These are phyloP conservation scores for Waltergamsia citrina DNA, from an alignment of 2,329 filamentous ascomycete species.

Conservation along the genomic window DNA sequence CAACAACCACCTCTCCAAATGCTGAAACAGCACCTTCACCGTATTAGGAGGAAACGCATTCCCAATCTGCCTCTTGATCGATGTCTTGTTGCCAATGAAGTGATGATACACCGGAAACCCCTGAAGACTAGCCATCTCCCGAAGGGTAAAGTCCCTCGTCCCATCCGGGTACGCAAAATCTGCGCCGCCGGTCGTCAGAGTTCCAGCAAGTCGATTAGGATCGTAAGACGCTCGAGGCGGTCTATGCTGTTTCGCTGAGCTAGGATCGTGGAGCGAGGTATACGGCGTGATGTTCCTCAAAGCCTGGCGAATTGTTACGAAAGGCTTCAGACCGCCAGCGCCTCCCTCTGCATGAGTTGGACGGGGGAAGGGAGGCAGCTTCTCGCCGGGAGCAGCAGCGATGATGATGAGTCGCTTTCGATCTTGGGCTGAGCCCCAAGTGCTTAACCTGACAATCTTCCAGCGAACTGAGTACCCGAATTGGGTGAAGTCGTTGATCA, in stretches of 20 bases:
- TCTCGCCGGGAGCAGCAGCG: conserved; percentile 58
- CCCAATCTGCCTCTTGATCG: conserved; percentile 57
- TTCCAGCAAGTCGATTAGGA: conserved; percentile 36
- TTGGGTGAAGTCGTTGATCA: conserved; percentile 56
- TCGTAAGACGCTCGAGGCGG: conserved; percentile 30
- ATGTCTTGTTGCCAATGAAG: conserved; percentile 36
- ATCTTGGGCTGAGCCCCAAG: conserved; percentile 40
- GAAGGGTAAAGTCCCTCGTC: conserved; percentile 49
- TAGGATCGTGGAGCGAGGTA: conserved; percentile 30
- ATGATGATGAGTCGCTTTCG: conserved; percentile 46
- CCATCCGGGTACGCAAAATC: conserved; percentile 59
- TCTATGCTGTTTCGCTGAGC: conserved; percentile 13
- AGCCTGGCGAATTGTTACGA: conserved; percentile 33
- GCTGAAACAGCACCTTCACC: conserved; percentile 38
- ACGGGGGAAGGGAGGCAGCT: conserved; percentile 53
- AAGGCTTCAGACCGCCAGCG: conserved; percentile 22
- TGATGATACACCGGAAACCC: conserved; percentile 55
- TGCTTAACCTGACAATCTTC: conserved; percentile 44
- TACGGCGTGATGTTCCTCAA: conserved; percentile 21
- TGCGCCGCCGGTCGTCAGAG: conserved; percentile 56
- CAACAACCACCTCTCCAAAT: conserved; percentile 36
- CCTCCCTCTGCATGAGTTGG: conserved; percentile 45
- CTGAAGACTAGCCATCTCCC: conserved; percentile 61
- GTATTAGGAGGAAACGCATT: conserved; percentile 66
- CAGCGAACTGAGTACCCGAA: conserved; percentile 62